Evolutionary conservation across 2,329 filamentous ascomycete genomes (phyloP).

Genomic region (Orbilia brochopaga): DNA sequence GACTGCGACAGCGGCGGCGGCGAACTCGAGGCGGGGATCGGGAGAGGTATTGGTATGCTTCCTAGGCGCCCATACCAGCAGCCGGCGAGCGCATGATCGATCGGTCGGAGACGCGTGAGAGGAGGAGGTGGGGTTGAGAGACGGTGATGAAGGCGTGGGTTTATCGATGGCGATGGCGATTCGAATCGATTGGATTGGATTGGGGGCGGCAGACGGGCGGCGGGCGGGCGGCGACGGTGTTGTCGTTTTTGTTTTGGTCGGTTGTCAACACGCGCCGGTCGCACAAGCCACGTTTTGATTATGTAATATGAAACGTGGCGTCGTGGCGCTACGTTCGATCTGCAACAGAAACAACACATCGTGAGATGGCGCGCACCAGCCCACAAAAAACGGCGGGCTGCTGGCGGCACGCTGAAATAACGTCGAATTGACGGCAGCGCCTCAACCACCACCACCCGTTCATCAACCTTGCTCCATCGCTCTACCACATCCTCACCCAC

Average conservation of each 20-base stretch:
- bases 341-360: not conserved
- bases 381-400: not conserved
- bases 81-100: slow-evolving; percentile 40
- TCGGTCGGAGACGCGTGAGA: not conserved
- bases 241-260: slow-evolving; percentile 19
- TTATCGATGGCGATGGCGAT: slow-evolving; percentile 12
- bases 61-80: slow-evolving; percentile 50
- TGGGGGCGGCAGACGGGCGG: slow-evolving; percentile 1
- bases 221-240: slow-evolving; percentile 5
- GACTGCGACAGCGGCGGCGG: slow-evolving; percentile 7
- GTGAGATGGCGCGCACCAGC: not conserved
- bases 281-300: not conserved
- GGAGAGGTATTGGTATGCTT: slow-evolving; percentile 28
- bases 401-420: not conserved
- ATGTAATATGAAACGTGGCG: not conserved
- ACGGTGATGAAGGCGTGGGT: not conserved
- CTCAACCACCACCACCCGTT: too few relatives aligned
- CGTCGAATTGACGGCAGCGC: not conserved
- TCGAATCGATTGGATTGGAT: not conserved
- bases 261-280: not conserved
- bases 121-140: not conserved
- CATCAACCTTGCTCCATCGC: not conserved
- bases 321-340: not conserved
- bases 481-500: not conserved
- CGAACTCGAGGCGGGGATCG: slow-evolving; percentile 4